phyloP scores from a whole-genome alignment of 2,329 filamentous ascomycete species.

The Sporothrix euskadiensis region DNA sequence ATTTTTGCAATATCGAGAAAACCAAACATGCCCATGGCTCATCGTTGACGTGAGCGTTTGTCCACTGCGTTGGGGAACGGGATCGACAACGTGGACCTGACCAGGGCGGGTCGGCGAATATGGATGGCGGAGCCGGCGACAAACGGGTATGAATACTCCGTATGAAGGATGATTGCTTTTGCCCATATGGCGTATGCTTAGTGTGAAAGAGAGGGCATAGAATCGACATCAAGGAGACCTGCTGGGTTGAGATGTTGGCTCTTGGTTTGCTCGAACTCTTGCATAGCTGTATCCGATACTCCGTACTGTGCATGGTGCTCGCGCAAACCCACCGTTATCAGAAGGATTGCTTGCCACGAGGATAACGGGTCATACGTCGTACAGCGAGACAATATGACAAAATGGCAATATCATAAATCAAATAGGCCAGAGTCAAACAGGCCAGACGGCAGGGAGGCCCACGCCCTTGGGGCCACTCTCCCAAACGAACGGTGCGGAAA shows the following conservation, averaged over 20 bases:
- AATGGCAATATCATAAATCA: neutral
- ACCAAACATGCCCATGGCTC: neutral
- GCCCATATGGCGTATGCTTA: neutral
- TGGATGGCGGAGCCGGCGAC: neutral
- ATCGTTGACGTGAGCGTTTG: neutral
- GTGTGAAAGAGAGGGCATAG: neutral
- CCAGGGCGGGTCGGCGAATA: neutral
- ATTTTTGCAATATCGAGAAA: neutral
- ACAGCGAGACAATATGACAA: neutral
- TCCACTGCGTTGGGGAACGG: neutral
- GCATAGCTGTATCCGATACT: neutral
- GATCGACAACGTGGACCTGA: neutral
- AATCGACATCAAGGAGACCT: neutral
- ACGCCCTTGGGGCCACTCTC: neutral
- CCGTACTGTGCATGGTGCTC: neutral
- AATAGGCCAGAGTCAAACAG: neutral
- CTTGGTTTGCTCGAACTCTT: neutral
- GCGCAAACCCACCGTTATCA: neutral
- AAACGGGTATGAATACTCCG: neutral
- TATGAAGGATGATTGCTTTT: neutral
- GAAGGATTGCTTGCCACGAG: neutral
- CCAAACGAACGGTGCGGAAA: conserved; percentile 6
- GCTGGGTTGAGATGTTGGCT: neutral
- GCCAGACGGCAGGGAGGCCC: neutral
- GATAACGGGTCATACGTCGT: neutral